Percentiles rank a stretch among this genome's conserved stretches.
Evolutionary conservation across 495 filamentous ascomycete genomes (phyloP).

Genomic region (Clavariopsis aquatica): DNA sequence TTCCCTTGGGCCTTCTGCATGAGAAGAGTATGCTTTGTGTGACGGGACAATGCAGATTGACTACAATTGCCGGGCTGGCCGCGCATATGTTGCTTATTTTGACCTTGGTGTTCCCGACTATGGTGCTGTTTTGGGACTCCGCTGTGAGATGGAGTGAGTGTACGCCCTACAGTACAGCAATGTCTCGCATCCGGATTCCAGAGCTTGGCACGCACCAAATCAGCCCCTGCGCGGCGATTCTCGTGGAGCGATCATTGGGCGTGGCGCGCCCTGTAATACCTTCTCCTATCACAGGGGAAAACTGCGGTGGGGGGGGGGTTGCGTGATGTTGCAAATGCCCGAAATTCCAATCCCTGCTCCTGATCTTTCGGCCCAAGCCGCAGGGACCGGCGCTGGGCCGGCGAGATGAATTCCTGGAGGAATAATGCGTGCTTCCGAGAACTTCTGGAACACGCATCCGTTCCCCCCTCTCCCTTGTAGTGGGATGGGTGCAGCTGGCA

Average conservation of each 20-base stretch:
- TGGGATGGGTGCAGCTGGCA: conserved; percentile 6
- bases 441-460: conserved; percentile 9
- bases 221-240: background rate
- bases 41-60: no score
- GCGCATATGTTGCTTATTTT: conserved; percentile 23
- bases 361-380: conserved; percentile 10
- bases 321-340: background rate
- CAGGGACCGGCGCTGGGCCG: background rate
- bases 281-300: background rate
- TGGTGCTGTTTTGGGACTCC: conserved; percentile 17
- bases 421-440: background rate
- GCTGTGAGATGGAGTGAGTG: conserved; percentile 9
- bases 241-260: background rate
- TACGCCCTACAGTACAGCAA: background rate
- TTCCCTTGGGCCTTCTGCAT: no score
- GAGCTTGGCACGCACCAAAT: background rate
- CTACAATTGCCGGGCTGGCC: background rate
- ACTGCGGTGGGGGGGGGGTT: background rate
- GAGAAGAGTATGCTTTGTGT: no score
- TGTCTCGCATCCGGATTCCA: background rate
- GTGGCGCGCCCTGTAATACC: background rate
- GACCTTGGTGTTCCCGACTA: conserved; percentile 9
- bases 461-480: background rate
- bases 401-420: background rate
- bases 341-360: background rate